Evolutionary conservation across 805 yeast species (phyloP).

Genomic region (Groenewaldozyma salmanticensis): DNA sequence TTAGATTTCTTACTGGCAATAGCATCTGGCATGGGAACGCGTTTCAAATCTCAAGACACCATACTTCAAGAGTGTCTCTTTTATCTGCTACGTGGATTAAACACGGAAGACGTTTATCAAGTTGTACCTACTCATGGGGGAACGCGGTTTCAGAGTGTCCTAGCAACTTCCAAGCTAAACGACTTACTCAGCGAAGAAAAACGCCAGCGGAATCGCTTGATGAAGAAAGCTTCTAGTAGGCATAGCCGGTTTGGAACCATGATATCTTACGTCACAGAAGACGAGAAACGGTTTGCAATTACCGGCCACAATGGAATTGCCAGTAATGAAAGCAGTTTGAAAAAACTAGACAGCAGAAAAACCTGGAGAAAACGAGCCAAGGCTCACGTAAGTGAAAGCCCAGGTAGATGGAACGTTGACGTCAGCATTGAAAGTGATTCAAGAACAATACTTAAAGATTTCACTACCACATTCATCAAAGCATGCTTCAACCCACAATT

Average conservation of each 20-base stretch:
- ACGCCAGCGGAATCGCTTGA: slow-evolving; percentile 38
- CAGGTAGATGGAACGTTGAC: slow-evolving; percentile 17
- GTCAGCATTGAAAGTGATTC: slow-evolving; percentile 19
- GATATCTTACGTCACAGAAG: slow-evolving; percentile 57
- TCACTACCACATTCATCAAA: slow-evolving; percentile 54
- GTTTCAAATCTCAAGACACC: slow-evolving; percentile 54
- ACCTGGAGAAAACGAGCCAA: slow-evolving; percentile 45
- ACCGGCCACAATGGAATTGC: slow-evolving; percentile 63
- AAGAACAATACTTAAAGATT: slow-evolving; percentile 29
- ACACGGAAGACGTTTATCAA: slow-evolving; percentile 25
- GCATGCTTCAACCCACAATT: slow-evolving; percentile 67
- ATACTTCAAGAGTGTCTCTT: slow-evolving; percentile 62
- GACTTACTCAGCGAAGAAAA: slow-evolving; percentile 54
- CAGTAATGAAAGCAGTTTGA: slow-evolving; percentile 43
- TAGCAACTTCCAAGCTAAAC: slow-evolving; percentile 26
- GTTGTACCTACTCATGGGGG: slow-evolving; percentile 1
- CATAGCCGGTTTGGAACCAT: slow-evolving; percentile 91
- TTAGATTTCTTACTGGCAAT: slow-evolving; percentile 64
- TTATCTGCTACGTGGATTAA: slow-evolving; percentile 49
- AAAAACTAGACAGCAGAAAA: slow-evolving; percentile 57
- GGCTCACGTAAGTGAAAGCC: neutral
- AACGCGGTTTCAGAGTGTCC: slow-evolving; percentile 42
- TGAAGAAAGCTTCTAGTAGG: slow-evolving; percentile 50
- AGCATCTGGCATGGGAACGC: slow-evolving; percentile 52
- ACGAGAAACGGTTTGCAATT: slow-evolving; percentile 49